Evolutionary conservation across 2,329 filamentous ascomycete species (phyloP).

Genomic region (Pseudocercospora vitis): DNA sequence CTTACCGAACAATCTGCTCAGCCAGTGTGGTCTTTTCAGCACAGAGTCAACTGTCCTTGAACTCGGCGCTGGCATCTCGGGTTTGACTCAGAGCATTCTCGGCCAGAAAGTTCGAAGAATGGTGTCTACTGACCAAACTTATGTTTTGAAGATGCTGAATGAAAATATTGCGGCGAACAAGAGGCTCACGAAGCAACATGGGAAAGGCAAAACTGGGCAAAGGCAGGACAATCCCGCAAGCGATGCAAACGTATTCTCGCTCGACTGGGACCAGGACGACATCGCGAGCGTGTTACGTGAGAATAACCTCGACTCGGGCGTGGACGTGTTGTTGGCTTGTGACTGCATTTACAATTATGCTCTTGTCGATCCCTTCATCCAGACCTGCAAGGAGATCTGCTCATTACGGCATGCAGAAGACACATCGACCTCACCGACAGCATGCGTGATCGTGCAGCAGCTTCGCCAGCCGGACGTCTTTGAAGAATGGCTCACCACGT

Average conservation of each 20-base stretch:
- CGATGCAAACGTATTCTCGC: constrained; percentile 33
- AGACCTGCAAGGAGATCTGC: constrained; percentile 75
- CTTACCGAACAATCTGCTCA: constrained; percentile 62
- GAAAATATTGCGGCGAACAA: constrained; percentile 70
- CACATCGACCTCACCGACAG: constrained; percentile 50
- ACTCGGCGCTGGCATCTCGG: constrained; percentile 84
- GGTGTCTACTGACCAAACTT: constrained; percentile 82
- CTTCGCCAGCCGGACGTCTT: constrained; percentile 83
- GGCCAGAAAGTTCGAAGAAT: constrained; percentile 63
- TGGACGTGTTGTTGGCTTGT: constrained; percentile 69
- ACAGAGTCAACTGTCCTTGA: constrained; percentile 66
- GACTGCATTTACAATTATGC: constrained; percentile 96
- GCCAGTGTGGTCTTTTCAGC: constrained; percentile 55
- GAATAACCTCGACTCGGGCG: constrained; percentile 44
- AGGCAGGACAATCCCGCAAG: not conserved
- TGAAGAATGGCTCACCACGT: constrained; percentile 72
- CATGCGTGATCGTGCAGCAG: constrained; percentile 87
- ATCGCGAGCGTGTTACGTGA: constrained; percentile 50
- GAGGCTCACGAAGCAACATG: not conserved
- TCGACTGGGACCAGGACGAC: constrained; percentile 79
- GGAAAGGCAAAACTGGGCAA: constrained; percentile 6
- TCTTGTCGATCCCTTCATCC: constrained; percentile 72
- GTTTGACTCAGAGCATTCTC: constrained; percentile 70
- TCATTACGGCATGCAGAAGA: constrained; percentile 45
- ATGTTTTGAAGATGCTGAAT: constrained; percentile 74